Evolutionary conservation across 345 rosid genomes (phyloP).

Genomic region (Arabidopsis thaliana): DNA sequence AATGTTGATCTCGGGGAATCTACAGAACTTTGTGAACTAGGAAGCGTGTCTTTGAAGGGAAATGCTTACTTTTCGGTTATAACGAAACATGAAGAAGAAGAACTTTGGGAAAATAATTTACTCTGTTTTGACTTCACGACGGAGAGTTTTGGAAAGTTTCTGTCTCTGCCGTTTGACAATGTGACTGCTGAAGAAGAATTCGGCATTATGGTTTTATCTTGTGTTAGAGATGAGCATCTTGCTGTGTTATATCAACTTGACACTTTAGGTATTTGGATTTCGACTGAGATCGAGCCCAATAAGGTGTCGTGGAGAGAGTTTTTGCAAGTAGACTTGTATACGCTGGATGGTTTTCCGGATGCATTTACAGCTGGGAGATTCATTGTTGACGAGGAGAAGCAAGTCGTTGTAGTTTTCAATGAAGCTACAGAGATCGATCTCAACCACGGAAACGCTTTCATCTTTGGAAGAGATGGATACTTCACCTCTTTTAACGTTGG

Average conservation of each 20-base stretch:
- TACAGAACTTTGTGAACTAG: too few species aligned
- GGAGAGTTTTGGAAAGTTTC: background rate
- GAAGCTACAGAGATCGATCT: background rate
- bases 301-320: too few species aligned
- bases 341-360: too few species aligned
- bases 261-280: background rate
- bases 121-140: background rate
- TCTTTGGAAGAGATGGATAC: slow-evolving; percentile 5
- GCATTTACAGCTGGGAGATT: background rate
- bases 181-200: too few species aligned
- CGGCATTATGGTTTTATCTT: background rate
- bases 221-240: background rate
- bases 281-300: too few species aligned
- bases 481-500: background rate
- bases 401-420: background rate
- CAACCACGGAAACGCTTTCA: background rate
- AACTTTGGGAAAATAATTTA: too few species aligned
- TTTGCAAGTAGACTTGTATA: too few species aligned
- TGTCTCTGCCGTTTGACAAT: background rate
- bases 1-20: background rate
- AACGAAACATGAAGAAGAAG: background rate
- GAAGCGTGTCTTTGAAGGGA: background rate
- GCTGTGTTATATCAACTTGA: background rate
- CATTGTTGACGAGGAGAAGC: background rate
- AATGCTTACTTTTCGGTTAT: background rate